Evolutionary conservation across 768 basidiomycete genomes (phyloP).

Genomic region (Kwoniella sp.): DNA sequence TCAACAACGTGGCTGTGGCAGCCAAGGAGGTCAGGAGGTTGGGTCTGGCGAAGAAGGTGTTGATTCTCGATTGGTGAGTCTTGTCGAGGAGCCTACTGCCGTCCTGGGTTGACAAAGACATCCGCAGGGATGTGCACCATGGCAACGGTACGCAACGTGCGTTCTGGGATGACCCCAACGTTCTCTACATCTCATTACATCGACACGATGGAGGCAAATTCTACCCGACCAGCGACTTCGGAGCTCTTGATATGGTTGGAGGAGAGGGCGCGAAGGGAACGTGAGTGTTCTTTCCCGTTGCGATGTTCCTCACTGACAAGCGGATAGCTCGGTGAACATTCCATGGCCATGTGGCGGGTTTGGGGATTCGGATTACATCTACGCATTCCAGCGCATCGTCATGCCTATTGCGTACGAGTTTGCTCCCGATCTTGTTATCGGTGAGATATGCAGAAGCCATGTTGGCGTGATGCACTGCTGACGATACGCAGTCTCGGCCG

Average conservation of each 20-base stretch:
- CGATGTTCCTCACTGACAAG: neutral
- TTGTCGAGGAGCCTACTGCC: neutral
- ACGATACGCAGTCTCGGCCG: conserved; percentile 73
- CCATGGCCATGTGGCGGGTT: conserved; percentile 87
- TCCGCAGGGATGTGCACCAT: conserved; percentile 84
- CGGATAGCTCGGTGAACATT: conserved; percentile 71
- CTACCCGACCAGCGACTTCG: conserved; percentile 90
- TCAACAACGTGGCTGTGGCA: conserved; percentile 96
- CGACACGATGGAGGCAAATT: conserved; percentile 87
- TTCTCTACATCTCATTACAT: conserved; percentile 91
- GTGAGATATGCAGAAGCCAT: conserved; percentile 55
- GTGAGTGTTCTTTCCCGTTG: conserved; percentile 45
- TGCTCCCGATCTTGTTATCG: conserved; percentile 89
- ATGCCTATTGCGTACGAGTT: conserved; percentile 99
- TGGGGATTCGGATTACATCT: conserved; percentile 91
- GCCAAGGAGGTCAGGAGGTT: conserved; percentile 70
- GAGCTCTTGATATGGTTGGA: conserved; percentile 78
- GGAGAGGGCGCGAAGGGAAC: conserved; percentile 61
- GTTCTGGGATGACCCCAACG: conserved; percentile 85
- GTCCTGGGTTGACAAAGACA: neutral
- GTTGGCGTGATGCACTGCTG: conserved; percentile 1
- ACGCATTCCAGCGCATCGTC: conserved; percentile 90
- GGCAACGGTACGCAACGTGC: conserved; percentile 97
- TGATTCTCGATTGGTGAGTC: conserved; percentile 90
- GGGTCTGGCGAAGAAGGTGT: conserved; percentile 68